phyloP scores from a whole-genome alignment of 495 filamentous ascomycete species.

The Trichoderma orchidacearum region DNA sequence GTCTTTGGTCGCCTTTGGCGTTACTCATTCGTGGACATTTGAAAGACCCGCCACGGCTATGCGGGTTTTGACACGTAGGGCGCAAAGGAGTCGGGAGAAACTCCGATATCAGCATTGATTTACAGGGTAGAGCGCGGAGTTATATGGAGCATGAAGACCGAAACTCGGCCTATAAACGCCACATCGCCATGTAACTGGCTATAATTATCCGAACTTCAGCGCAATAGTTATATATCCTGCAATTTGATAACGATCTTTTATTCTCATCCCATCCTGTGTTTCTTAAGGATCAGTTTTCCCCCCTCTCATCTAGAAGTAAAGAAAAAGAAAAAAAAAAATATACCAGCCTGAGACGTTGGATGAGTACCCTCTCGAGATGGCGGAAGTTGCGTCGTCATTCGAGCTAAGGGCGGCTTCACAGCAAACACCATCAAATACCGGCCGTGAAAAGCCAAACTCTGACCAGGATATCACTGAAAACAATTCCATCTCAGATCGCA shows the following conservation, averaged over 20 bases:
- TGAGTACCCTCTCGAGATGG: not conserved
- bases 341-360: too few relatives aligned
- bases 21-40: not conserved
- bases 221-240: too few relatives aligned
- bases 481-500: not conserved
- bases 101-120: not conserved
- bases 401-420: not conserved
- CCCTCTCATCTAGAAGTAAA: too few relatives aligned
- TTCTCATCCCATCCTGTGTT: too few relatives aligned
- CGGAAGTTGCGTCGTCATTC: not conserved
- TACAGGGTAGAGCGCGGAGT: not conserved
- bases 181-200: not conserved
- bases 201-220: not conserved
- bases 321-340: too few relatives aligned
- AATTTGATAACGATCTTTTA: too few relatives aligned
- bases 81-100: too few relatives aligned
- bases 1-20: too few relatives aligned
- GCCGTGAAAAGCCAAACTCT: not conserved
- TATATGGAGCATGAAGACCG: too few relatives aligned
- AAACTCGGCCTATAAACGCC: not conserved
- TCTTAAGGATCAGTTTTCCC: too few relatives aligned
- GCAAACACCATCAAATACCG: not conserved
- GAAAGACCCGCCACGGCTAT: not conserved
- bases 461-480: not conserved
- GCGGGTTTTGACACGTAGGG: not conserved